Evolutionary conservation across 2,329 filamentous ascomycete species (phyloP), one percentile per base, ranked within the genome.

Genomic region (Stachybotrys chlorohalonatus): DNA sequence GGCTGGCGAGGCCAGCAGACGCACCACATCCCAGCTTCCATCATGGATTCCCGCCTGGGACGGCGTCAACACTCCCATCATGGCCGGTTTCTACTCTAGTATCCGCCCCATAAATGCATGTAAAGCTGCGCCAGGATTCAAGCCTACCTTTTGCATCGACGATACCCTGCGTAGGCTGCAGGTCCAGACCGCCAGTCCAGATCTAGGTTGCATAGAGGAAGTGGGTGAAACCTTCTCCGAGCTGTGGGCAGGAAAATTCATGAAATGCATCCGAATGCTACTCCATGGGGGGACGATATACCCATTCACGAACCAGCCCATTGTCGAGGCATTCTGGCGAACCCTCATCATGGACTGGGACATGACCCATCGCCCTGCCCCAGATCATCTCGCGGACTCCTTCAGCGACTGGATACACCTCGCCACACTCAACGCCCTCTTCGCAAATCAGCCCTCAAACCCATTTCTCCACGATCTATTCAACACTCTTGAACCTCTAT

Each of bases 311-410:
- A 32, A 56, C 8, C 58, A 65, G 32, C 62, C 60, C 53, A 59
- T 63, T 11, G 60, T 64, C 31, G 63, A 65, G 24, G 62, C 61
- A 24, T 63, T 65, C 53, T 65, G 61, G 59, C 59, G 63, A 13
- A 63, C 63, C 2, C 58, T 65, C 50, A 62, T 65, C 48, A 59
- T 59, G 53, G 63, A 64, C 48, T 56, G 56, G 13, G 57, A 65
- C 58, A 52, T 61, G 52, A 13, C 53, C 5, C 51, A 55, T n/a
- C 60, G 57, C 8, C 61, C 60, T 11, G 60, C 60, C 9, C 59
- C 60, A 9, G 17, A 49, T 11, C 32, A 52, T 7, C 55, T 63
- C 31, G 56, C 50, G 6, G 36, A 50, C 3, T 57, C 59, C 2
- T 61, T 62, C 53, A 52, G 54, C 7, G 53, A 58, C 11, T 61